Base-by-base conservation (phyloP, 2,329 filamentous ascomycete species). In the Botryotinia calthae region DNA sequence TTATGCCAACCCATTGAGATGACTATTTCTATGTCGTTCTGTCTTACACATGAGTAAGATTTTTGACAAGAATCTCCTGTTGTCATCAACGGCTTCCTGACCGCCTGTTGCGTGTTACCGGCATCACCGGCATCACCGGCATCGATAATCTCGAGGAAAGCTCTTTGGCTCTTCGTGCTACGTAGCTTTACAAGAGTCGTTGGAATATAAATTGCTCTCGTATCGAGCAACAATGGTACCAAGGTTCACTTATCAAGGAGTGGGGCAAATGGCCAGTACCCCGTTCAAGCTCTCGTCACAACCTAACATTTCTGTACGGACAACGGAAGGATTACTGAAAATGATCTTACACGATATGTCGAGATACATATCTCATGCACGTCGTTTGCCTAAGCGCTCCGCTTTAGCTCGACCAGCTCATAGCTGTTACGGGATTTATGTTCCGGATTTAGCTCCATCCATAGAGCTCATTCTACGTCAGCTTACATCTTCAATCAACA, bases 331-430 rank as follows among this genome's bases (percentile, higher is more conserved):
- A 46, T n/a, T 54, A 22, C 31, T 54, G 20, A 34, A 51, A 28
- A 54, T 7, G 18, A n/a, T n/a, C 31, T 40, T n/a, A 31, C 42
- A 54, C 34, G 31, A 66, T 37, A 66, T 37, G 22, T 66, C 46
- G 31, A 54, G 28, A 34, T 48, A 65, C 28, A 54, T 66, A 54
- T 40, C 12, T 67, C 34, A 54, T 54, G 64, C 64, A 54, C 46
- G 64, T 66, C 63, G 31, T 54, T 67, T 54, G 22, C 1, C 54
- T 14, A 46, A 22, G 20, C 22, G 16, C 64, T 25, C 34, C 64
- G 48, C 46, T 37, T 22, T 16, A 54, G 64, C 64, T 67, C n/a
- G 64, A 20, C 31, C 64, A 67, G 64, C 64, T 67, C 64, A 67
- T 40, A 40, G 25, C 34, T 67, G 14, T 67, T 40, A 54, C 64